Conservation (phyloP, 441 rosid genomes). For the Biscutella laevigata region DNA sequence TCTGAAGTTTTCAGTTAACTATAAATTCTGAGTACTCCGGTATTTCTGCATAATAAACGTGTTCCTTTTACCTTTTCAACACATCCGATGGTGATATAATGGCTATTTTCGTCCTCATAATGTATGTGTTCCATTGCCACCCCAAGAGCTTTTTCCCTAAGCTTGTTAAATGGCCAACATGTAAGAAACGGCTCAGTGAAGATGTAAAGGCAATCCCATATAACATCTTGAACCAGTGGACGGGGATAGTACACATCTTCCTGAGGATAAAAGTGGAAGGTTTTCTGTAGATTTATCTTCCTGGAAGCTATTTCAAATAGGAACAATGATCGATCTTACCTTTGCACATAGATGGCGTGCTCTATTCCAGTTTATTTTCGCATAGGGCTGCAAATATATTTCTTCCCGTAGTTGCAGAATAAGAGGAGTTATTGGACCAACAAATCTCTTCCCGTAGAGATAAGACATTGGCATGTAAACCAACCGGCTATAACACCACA, state of each 20-base stretch:
- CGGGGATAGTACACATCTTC: slow-evolving; percentile 45
- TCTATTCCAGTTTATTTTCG: slow-evolving; percentile 44
- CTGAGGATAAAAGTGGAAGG: slow-evolving; percentile 16
- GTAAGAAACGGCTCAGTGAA: slow-evolving; percentile 35
- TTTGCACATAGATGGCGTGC: slow-evolving; percentile 60
- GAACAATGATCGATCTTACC: slow-evolving; percentile 22
- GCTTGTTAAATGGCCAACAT: slow-evolving; percentile 46
- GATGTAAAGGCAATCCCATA: slow-evolving; percentile 31
- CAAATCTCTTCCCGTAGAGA: too few species aligned
- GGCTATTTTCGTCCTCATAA: slow-evolving; percentile 50
- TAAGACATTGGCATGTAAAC: slow-evolving; percentile 79
- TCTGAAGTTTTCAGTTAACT: neutral
- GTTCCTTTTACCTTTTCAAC: slow-evolving; percentile 36
- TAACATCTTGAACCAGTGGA: slow-evolving; percentile 26
- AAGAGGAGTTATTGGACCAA: slow-evolving; percentile 62
- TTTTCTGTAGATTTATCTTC: neutral
- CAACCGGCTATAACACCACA: slow-evolving; percentile 74
- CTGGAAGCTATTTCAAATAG: neutral
- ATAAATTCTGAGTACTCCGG: neutral
- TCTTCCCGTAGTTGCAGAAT: slow-evolving; percentile 44
- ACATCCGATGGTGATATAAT: slow-evolving; percentile 51
- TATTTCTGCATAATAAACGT: neutral
- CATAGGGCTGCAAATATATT: slow-evolving; percentile 43
- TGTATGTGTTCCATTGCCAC: slow-evolving; percentile 42
- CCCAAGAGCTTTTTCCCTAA: slow-evolving; percentile 38